A percentile compares a stretch with the other conserved stretches of the same genome.
Evolutionary conservation across 176 grass and related monocot species (phyloP).

Genomic region (Eragrostis nindensis): DNA sequence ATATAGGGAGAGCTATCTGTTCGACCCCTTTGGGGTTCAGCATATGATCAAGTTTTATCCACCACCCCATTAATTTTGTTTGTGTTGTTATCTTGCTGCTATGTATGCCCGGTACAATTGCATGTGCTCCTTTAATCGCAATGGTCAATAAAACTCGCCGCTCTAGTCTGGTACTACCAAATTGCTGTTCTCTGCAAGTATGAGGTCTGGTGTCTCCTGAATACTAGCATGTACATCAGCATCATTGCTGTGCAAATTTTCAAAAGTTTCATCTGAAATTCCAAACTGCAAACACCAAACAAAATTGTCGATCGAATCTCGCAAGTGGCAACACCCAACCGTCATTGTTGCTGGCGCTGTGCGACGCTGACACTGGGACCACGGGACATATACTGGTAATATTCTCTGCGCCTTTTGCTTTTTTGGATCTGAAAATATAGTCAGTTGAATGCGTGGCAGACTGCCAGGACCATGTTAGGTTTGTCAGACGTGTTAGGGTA

Average conservation of each 20-base stretch:
- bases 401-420: background rate
- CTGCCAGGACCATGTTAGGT: background rate
- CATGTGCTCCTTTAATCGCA: background rate
- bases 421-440: background rate
- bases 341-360: background rate
- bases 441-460: background rate
- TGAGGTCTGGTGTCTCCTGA: background rate
- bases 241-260: background rate
- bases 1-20: background rate
- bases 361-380: background rate
- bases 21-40: background rate
- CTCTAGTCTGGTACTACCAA: background rate
- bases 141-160: conserved; percentile 3
- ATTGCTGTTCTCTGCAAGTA: background rate
- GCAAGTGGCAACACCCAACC: too few relatives aligned
- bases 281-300: background rate
- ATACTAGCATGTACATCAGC: background rate
- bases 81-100: background rate
- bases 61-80: background rate
- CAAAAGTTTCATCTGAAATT: background rate
- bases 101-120: background rate
- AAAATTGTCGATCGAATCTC: too few relatives aligned
- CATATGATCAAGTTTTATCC: background rate
- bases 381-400: background rate
- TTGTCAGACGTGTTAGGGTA: background rate